Percentiles rank a stretch among this genome's conserved stretches.
Evolutionary conservation across 2,329 filamentous ascomycete species (phyloP).

Genomic region (Boeremia exigua): DNA sequence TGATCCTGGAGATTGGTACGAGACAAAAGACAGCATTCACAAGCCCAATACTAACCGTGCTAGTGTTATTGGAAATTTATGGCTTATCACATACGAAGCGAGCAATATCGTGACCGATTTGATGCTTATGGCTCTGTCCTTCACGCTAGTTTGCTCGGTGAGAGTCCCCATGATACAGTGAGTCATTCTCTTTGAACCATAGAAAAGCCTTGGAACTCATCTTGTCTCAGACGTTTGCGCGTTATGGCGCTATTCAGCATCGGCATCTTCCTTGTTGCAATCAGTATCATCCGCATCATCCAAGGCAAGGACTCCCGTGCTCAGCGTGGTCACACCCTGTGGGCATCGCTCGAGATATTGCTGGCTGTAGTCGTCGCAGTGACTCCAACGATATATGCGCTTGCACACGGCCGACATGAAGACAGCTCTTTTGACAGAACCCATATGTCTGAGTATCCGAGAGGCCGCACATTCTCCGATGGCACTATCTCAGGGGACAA

Average conservation of each 20-base stretch:
- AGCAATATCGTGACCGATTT: conserved; percentile 27
- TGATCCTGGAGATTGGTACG: conserved; percentile 26
- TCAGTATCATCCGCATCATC: conserved; percentile 24
- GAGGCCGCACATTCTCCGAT: conserved; percentile 10
- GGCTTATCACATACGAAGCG: conserved; percentile 28
- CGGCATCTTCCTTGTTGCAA: conserved; percentile 23
- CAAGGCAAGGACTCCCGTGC: conserved; percentile 17
- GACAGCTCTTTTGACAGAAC: conserved; percentile 15
- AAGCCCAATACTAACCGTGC: neutral
- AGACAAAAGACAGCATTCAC: neutral
- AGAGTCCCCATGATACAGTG: conserved; percentile 19
- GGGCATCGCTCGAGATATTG: conserved; percentile 24
- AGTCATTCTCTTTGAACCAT: neutral
- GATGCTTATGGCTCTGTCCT: conserved; percentile 24
- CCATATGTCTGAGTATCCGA: conserved; percentile 13
- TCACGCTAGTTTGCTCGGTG: conserved; percentile 19
- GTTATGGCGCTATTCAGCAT: conserved; percentile 27
- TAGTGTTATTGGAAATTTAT: conserved; percentile 27
- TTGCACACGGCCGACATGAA: conserved; percentile 19
- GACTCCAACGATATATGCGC: conserved; percentile 26
- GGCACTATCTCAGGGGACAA: conserved; percentile 2
- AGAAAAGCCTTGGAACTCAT: neutral
- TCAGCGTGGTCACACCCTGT: conserved; percentile 23
- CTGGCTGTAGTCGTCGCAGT: conserved; percentile 25
- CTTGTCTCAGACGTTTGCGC: conserved; percentile 15